Conservation (phyloP, 306 rosid species). For the Leucaena leucocephala region DNA sequence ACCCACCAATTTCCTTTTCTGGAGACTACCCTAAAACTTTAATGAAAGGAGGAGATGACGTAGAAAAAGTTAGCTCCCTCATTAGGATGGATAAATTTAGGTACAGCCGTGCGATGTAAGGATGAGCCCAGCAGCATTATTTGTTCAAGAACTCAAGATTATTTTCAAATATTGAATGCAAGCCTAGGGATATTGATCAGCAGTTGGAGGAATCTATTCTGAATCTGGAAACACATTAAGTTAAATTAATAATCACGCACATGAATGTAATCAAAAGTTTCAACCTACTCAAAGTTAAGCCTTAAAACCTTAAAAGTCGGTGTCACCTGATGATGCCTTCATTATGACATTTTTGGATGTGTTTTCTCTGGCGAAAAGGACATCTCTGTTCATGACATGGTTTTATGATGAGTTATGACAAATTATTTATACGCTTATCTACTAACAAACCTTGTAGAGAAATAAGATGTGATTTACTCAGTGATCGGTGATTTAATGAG, state of each 20-base stretch:
- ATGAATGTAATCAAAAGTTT: conserved; percentile 34
- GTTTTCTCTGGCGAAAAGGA: conserved; percentile 36
- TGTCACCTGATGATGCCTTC: conserved; percentile 40
- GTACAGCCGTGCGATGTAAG: conserved; percentile 28
- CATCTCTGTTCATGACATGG: conserved; percentile 31
- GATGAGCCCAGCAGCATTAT: conserved; percentile 20
- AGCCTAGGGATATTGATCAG: not conserved
- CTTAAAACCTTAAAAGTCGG: conserved; percentile 44
- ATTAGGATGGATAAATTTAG: conserved; percentile 35
- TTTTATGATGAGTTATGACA: conserved; percentile 24
- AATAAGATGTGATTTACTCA: conserved; percentile 21
- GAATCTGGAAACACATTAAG: conserved; percentile 38
- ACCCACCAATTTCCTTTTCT: conserved; percentile 28
- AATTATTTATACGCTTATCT: conserved; percentile 13
- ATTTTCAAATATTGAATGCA: conserved; percentile 41
- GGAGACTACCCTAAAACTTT: conserved; percentile 26
- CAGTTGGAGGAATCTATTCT: conserved; percentile 25
- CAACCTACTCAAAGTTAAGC: conserved; percentile 37
- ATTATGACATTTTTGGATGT: conserved; percentile 37
- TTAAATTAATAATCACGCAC: conserved; percentile 34
- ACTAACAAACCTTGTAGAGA: conserved; percentile 23
- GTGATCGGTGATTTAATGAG: conserved; percentile 32
- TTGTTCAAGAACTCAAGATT: conserved; percentile 22
- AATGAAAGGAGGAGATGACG: conserved; percentile 37
- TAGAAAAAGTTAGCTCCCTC: conserved; percentile 34